Evolutionary conservation across 768 basidiomycete species (phyloP), one percentile per base, ranked within the genome.

Genomic region (Amanita rubescens): DNA sequence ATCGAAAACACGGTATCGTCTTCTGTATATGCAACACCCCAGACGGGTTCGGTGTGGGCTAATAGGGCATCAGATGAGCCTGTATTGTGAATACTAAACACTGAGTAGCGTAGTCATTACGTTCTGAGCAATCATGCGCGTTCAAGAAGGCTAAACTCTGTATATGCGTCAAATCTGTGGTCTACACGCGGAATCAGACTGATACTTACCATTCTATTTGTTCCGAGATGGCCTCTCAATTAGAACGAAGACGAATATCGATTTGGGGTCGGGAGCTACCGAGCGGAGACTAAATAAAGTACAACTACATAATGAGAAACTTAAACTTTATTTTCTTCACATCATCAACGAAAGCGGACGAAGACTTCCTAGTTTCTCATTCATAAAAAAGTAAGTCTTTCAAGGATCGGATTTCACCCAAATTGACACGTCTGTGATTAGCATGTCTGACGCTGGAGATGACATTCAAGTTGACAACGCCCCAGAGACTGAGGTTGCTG

Each of bases 361-460:
- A 91, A 82, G 89, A 90, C 88, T 86, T 85, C 81, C 63, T 65
- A 49, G 2, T 35, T 35, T 35, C 27, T 19, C 11, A 37, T 34
- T 22, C 12, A 19, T 24, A 47, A 37, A 35, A 49, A 50, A 39
- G 34, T 37, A 14, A 27, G 49, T 38, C 33, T 51, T 69, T 63
- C 17, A 27, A 38, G n/a, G 10, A 3, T 10, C 14, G 27, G 8
- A 11, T 32, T 17, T 32, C 20, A 3, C 15, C 6, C 8, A 17
- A 65, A 32, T 43, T 41, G 9, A 39, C 3, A 9, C 32, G 12
- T 46, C 6, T 53, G 47, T 45, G 55, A 32, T 25, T 49, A 85
- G 80, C 79, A 93, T 93, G 90, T 93, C 90, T 88, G 89, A 93
- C 87, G 90, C 90, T 90, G 90, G 88, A 90, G 90, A 93, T 90